Conservation (phyloP, 73 alveolate species). For the Durusdinium trenchii region DNA sequence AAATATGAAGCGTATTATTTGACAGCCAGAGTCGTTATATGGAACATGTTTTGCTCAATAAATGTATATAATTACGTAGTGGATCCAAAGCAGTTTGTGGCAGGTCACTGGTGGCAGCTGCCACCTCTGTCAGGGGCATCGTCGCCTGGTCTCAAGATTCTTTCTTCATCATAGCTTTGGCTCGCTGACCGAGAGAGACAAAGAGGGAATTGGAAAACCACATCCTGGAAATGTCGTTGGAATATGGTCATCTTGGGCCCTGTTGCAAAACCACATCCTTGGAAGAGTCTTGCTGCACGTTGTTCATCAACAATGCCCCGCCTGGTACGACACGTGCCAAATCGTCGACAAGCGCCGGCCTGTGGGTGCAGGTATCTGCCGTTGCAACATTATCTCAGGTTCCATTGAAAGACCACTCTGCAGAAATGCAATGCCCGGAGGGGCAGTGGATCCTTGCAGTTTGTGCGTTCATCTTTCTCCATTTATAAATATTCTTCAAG, state of each 20-base stretch:
- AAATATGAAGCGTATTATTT: no score
- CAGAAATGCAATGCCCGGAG: no score
- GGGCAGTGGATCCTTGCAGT: not conserved
- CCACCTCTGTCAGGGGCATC: not conserved
- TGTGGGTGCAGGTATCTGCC: not conserved
- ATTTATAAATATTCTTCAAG: no score
- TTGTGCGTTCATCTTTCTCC: not conserved
- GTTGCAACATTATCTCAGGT: not conserved
- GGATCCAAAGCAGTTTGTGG: no score
- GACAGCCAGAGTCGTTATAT: no score
- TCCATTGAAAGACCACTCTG: no score
- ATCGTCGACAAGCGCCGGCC: constrained; percentile 60
- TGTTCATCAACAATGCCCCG: not conserved
- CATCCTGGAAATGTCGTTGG: no score
- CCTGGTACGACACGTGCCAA: constrained; percentile 73
- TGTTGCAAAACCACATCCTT: not conserved
- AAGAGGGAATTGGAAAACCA: no score
- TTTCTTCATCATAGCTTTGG: no score
- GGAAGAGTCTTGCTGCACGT: not conserved
- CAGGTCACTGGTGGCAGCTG: not conserved
- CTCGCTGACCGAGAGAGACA: no score
- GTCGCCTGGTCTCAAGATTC: constrained; percentile 26
- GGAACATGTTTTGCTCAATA: no score
- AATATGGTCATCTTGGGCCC: not conserved
- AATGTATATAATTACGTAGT: no score